phyloP scores from a whole-genome alignment of 2,329 filamentous ascomycete genomes.

The Tolypocladium tropicale region DNA sequence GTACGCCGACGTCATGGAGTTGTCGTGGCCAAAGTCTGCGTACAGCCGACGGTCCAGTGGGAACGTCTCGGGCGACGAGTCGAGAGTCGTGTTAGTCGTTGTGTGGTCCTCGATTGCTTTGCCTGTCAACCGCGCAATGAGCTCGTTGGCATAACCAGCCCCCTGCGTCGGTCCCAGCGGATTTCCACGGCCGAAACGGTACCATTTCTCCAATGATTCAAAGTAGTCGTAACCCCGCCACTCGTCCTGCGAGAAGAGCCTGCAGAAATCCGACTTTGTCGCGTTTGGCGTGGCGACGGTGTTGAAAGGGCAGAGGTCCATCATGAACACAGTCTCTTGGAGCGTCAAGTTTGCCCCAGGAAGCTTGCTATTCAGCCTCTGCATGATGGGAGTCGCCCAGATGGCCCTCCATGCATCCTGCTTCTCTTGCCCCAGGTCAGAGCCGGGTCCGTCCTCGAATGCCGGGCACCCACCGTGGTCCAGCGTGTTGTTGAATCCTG shows the following conservation, averaged over 20 bases:
- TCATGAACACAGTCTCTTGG: conserved; percentile 57
- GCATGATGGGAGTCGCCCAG: conserved; percentile 59
- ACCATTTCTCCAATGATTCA: conserved; percentile 73
- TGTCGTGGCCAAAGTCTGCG: conserved; percentile 89
- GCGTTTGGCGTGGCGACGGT: conserved; percentile 53
- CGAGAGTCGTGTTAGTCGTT: conserved; percentile 67
- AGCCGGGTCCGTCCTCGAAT: conserved; percentile 53
- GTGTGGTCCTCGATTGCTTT: conserved; percentile 62
- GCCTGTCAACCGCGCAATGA: conserved; percentile 68
- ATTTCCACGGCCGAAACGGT: conserved; percentile 69
- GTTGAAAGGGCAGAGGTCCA: conserved; percentile 83
- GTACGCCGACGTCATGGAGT: conserved; percentile 69
- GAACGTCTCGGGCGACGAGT: conserved; percentile 57
- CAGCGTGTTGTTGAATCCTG: conserved; percentile 68
- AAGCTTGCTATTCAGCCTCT: conserved; percentile 59
- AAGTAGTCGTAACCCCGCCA: conserved; percentile 77
- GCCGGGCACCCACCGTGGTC: conserved; percentile 60
- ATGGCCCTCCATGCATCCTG: conserved; percentile 48
- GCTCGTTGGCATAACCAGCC: conserved; percentile 79
- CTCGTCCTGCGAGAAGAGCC: conserved; percentile 60
- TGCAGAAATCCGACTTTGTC: conserved; percentile 60
- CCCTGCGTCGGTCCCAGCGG: conserved; percentile 75
- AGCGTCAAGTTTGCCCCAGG: conserved; percentile 54
- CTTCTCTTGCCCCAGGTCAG: conserved; percentile 35
- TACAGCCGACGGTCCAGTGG: conserved; percentile 62